phyloP scores from a whole-genome alignment of 2,329 filamentous ascomycete genomes.

The Epichloe gansuensis region DNA sequence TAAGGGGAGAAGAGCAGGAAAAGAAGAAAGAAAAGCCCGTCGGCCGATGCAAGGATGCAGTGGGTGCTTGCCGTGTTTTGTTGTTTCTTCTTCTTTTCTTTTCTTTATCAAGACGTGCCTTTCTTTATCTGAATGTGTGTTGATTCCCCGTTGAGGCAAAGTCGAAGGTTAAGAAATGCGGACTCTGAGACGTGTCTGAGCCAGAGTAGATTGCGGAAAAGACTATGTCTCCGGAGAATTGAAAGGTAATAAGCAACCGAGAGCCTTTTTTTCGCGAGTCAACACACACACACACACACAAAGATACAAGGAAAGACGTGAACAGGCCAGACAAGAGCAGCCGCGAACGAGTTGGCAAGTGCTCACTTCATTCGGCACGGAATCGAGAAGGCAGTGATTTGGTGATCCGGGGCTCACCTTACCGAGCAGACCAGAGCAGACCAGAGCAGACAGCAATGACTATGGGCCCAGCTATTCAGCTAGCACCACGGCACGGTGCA shows the following conservation, averaged over 20 bases:
- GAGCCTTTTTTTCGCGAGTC: not conserved
- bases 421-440: not conserved
- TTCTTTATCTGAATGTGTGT: not conserved
- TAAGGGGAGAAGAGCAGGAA: not conserved
- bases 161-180: constrained; percentile 5
- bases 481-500: not conserved
- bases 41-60: not conserved
- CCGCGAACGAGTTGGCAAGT: not conserved
- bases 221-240: not conserved
- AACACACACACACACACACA: not conserved
- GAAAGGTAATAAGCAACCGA: not conserved
- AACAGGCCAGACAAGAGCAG: not conserved
- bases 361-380: not conserved
- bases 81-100: not conserved
- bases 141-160: not conserved
- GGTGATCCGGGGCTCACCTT: not conserved
- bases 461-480: not conserved
- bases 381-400: not conserved
- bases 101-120: not conserved
- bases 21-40: not conserved
- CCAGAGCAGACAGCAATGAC: not conserved
- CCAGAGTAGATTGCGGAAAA: constrained; percentile 4
- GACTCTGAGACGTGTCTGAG: constrained; percentile 7
- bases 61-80: not conserved
- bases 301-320: not conserved